A percentile compares a stretch with the other conserved stretches of the same genome.
Evolutionary conservation across 2,329 filamentous ascomycete species (phyloP).

Genomic region (Fusarium siculi): DNA sequence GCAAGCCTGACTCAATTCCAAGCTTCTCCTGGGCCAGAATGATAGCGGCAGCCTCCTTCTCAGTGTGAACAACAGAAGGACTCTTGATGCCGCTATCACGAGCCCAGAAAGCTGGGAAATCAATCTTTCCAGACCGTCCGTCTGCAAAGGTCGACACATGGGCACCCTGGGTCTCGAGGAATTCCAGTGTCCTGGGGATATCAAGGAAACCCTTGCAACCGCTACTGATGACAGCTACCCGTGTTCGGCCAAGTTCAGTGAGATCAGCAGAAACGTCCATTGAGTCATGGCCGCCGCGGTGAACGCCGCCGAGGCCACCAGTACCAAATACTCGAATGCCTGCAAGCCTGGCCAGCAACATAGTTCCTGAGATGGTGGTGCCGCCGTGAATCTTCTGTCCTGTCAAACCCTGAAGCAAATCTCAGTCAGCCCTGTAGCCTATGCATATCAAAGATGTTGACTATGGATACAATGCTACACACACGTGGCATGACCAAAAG

Average conservation of each 20-base stretch:
- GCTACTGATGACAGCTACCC: conserved; percentile 87
- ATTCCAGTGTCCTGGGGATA: conserved; percentile 87
- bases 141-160: conserved; percentile 91
- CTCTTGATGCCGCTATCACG: conserved; percentile 86
- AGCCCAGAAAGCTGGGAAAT: conserved; percentile 94
- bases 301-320: conserved; percentile 92
- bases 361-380: conserved; percentile 93
- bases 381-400: conserved; percentile 81
- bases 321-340: conserved; percentile 95
- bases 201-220: conserved; percentile 98
- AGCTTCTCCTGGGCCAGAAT: conserved; percentile 81
- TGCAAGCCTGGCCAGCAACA: conserved; percentile 86
- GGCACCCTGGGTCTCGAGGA: conserved; percentile 77
- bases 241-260: conserved; percentile 89
- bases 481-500: neutral
- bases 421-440: conserved; percentile 14
- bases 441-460: neutral
- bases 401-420: conserved; percentile 29
- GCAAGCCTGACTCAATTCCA: conserved; percentile 78
- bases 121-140: conserved; percentile 75
- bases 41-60: conserved; percentile 88
- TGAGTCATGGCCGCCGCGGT: conserved; percentile 84
- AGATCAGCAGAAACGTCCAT: conserved; percentile 97
- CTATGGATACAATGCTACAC: neutral
- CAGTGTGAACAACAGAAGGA: conserved; percentile 77